phyloP scores from a whole-genome alignment of 257 asterid species.

The Solanum clarkiae region DNA sequence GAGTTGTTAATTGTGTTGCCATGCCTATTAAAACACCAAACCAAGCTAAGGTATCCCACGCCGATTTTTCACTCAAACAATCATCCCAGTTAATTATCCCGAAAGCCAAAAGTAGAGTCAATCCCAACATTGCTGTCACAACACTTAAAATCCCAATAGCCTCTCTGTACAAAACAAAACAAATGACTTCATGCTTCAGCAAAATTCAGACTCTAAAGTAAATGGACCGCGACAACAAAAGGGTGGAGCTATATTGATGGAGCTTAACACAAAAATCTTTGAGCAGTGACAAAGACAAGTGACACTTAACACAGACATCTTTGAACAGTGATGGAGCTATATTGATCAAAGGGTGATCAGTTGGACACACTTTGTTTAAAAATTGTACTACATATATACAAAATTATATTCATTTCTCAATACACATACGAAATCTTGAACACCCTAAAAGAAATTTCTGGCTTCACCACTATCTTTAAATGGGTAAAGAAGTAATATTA shows the following conservation, averaged over 20 bases:
- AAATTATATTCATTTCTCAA: too few species aligned
- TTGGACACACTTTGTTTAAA: too few species aligned
- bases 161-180: constrained; percentile 24
- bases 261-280: too few species aligned
- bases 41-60: constrained; percentile 84
- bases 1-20: constrained; percentile 47
- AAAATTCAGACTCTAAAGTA: neutral
- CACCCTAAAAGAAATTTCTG: too few species aligned
- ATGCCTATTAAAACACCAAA: constrained; percentile 66
- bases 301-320: neutral
- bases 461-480: neutral
- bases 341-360: too few species aligned
- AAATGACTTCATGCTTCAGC: neutral
- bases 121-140: constrained; percentile 62
- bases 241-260: too few species aligned
- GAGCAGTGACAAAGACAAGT: too few species aligned
- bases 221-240: neutral
- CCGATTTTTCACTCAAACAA: constrained; percentile 60
- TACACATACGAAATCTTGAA: too few species aligned
- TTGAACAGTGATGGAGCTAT: neutral
- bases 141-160: constrained; percentile 43
- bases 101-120: constrained; percentile 33
- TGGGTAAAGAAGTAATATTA: neutral
- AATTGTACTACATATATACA: too few species aligned
- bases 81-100: constrained; percentile 75